Evolutionary conservation across 495 filamentous ascomycete genomes (phyloP), one percentile per base, ranked within the genome.

Genomic region (Xylaria venustula): DNA sequence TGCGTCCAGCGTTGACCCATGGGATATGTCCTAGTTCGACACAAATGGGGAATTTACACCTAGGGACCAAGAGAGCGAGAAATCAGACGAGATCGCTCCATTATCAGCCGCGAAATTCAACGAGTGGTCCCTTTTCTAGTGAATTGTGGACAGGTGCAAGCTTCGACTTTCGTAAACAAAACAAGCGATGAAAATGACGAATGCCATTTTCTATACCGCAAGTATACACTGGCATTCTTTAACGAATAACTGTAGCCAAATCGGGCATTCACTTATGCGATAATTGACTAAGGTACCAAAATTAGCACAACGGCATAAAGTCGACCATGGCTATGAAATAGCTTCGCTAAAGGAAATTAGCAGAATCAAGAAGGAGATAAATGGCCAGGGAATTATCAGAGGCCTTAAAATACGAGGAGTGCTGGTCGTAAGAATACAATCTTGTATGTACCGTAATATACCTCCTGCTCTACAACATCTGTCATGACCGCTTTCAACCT

Each of bases 1-100:
- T 34, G 22, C 40, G n/a, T 25, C 53, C 3, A 6, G 26, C 22
- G 53, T 9, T 2, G 30, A 49, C 9, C 44, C 45, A 0, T 58
- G 55, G 55, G 55, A 58, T 12, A 19, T 48, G 26, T 48, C 44
- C 44, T 48, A 48, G 55, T 58, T 58, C 30, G 55, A 58, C 44
- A 49, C 55, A 28, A 45, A 45, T 2, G 55, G 22, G 22, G 12
- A 48, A 36, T 15, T 32, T 36, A 44, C 42, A 17, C n/a, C 20
- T 36, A n/a, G 55, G 25, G 19, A 49, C 19, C 30, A 1, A 58
- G 30, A 6, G 40, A 2, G 15, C 30, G 30, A 15, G 7, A 25
- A 58, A 49, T 26, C 30, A 2, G 32, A 25, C 26, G 42, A 49
- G 14, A 41, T 40, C 28, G 23, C 44, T 28, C 30, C 7, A 2